Conservation (phyloP, 441 rosid genomes). For the Corymbia citriodora region DNA sequence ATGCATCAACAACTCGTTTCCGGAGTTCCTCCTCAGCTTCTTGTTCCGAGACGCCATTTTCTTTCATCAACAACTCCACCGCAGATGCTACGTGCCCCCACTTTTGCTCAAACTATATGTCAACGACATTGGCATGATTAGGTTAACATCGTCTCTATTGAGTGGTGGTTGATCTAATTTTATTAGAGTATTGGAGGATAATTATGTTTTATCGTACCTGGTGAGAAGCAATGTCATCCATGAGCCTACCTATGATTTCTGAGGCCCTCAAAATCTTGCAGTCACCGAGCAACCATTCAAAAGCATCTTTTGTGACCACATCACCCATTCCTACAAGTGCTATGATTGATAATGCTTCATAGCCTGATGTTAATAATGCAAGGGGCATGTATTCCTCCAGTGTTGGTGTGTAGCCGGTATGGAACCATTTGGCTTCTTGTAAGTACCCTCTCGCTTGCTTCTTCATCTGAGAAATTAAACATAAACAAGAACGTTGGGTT, state of each 20-base stretch:
- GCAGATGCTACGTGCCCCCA: neutral
- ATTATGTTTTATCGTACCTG: neutral
- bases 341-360: neutral
- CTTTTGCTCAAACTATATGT: neutral
- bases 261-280: neutral
- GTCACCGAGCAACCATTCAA: neutral
- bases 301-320: neutral
- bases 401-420: neutral
- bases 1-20: neutral
- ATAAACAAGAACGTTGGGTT: neutral
- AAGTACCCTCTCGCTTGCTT: neutral
- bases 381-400: neutral
- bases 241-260: neutral
- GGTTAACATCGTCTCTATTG: neutral
- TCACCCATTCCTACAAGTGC: neutral
- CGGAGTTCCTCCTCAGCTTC: neutral
- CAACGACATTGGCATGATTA: neutral
- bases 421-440: neutral
- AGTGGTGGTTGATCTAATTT: neutral
- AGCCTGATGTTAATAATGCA: neutral
- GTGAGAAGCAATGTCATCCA: neutral
- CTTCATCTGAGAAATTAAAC: neutral
- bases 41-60: neutral
- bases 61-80: neutral
- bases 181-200: too few species aligned